Evolutionary conservation across 345 rosid species (phyloP).

Genomic region (Clausena lansium): DNA sequence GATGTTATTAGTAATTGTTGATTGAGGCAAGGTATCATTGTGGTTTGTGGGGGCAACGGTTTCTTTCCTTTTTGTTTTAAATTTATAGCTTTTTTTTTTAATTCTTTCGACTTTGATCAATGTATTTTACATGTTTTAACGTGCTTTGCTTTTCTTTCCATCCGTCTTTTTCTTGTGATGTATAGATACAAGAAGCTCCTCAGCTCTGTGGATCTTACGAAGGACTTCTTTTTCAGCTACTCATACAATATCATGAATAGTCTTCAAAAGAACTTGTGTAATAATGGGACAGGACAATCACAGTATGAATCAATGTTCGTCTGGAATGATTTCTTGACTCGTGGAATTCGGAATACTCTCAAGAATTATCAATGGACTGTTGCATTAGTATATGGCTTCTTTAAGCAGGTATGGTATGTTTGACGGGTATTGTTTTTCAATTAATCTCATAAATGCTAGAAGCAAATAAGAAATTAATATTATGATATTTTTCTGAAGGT

Average conservation of each 20-base stretch:
- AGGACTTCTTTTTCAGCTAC: slow-evolving; percentile 99
- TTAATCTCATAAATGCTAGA: neutral
- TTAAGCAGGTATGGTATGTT: slow-evolving; percentile 70
- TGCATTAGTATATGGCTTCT: slow-evolving; percentile 92
- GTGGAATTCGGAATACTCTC: slow-evolving; percentile 57
- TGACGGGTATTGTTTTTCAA: neutral
- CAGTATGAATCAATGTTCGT: slow-evolving; percentile 84
- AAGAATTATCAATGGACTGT: slow-evolving; percentile 83
- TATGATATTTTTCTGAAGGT: neutral
- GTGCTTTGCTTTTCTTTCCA: slow-evolving; percentile 22
- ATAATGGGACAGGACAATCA: slow-evolving; percentile 38
- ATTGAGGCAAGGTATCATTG: slow-evolving; percentile 65
- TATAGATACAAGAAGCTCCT: slow-evolving; percentile 97
- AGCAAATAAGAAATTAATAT: neutral
- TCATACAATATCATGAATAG: slow-evolving; percentile 80
- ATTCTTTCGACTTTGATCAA: slow-evolving; percentile 13
- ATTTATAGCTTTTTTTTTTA: slow-evolving; percentile 23
- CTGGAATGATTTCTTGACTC: slow-evolving; percentile 93
- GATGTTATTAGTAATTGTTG: slow-evolving; percentile 50
- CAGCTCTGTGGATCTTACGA: slow-evolving; percentile 83
- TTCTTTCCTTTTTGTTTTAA: slow-evolving; percentile 29
- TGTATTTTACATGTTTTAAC: slow-evolving; percentile 32
- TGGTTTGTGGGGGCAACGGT: slow-evolving; percentile 46
- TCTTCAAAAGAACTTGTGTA: slow-evolving; percentile 72
- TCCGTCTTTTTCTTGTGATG: slow-evolving; percentile 32